Percentiles rank a stretch among this genome's conserved stretches.
phyloP scores from a whole-genome alignment of 176 grass and related monocot genomes.

The Aegilops umbellulata region DNA sequence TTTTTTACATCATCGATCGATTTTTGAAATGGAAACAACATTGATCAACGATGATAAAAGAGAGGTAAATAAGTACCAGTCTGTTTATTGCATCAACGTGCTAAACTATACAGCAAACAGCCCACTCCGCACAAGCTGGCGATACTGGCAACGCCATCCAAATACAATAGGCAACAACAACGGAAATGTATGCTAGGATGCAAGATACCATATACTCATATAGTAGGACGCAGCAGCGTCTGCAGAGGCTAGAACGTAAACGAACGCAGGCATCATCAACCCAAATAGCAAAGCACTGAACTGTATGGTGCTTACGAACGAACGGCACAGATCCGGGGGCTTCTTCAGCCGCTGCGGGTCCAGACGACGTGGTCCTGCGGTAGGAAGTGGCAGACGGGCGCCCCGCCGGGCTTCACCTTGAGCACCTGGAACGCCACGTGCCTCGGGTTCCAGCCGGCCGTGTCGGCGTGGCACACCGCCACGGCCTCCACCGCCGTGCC shows the following conservation, averaged over 20 bases:
- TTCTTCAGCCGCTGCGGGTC: slow-evolving; percentile 51
- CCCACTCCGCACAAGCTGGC: neutral
- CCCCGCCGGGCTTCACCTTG: slow-evolving; percentile 71
- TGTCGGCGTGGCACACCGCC: slow-evolving; percentile 79
- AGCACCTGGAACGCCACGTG: slow-evolving; percentile 83
- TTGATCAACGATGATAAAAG: neutral
- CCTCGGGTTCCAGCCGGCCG: slow-evolving; percentile 70
- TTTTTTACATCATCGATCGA: too few relatives aligned
- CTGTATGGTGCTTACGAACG: neutral
- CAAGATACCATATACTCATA: slow-evolving; percentile 1
- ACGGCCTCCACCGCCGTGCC: slow-evolving; percentile 63
- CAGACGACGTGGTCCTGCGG: slow-evolving; percentile 79
- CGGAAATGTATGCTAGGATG: neutral
- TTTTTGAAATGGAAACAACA: neutral
- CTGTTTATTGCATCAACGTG: slow-evolving; percentile 35
- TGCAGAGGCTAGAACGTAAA: slow-evolving; percentile 9
- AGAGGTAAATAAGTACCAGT: neutral
- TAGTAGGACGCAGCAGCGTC: neutral
- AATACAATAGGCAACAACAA: slow-evolving; percentile 6
- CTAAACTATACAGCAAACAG: slow-evolving; percentile 37
- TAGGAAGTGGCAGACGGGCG: slow-evolving; percentile 82
- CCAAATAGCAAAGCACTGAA: neutral
- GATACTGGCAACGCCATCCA: slow-evolving; percentile 17
- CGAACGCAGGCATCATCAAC: neutral
- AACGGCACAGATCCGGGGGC: neutral